Conservation (phyloP, 2,329 filamentous ascomycete genomes). For the Zymoseptoria pseudotritici region DNA sequence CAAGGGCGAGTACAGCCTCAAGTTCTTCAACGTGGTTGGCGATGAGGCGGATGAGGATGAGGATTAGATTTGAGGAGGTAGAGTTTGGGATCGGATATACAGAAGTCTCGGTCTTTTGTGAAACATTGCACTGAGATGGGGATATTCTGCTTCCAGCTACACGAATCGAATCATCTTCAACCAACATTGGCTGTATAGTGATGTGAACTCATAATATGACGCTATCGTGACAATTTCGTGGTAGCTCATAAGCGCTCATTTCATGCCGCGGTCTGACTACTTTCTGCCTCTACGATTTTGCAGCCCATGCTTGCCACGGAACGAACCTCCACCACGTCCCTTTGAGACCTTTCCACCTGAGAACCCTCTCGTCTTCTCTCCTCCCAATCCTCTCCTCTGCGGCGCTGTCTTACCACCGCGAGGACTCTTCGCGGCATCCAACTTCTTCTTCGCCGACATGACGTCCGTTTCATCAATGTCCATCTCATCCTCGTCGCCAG, state of each 20-base stretch:
- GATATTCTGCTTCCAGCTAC: neutral
- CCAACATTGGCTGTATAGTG: neutral
- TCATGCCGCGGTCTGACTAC: neutral
- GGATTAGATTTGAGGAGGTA: slow-evolving; percentile 57
- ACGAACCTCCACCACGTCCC: slow-evolving; percentile 12
- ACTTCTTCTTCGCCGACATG: slow-evolving; percentile 30
- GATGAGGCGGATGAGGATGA: slow-evolving; percentile 97
- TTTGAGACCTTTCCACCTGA: slow-evolving; percentile 16
- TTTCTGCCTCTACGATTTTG: slow-evolving; percentile 11
- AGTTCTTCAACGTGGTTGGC: slow-evolving; percentile 99
- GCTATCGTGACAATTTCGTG: neutral
- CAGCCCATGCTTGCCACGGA: slow-evolving; percentile 14
- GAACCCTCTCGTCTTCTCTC: slow-evolving; percentile 17
- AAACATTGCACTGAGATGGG: neutral
- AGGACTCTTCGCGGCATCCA: slow-evolving; percentile 15
- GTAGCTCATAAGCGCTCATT: neutral
- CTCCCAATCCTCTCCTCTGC: slow-evolving; percentile 20
- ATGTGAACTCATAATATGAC: neutral
- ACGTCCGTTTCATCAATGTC: slow-evolving; percentile 40
- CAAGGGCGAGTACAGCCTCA: slow-evolving; percentile 98
- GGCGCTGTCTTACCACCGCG: slow-evolving; percentile 16
- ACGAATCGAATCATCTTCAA: slow-evolving; percentile 3
- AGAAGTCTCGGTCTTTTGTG: neutral
- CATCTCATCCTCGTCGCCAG: slow-evolving; percentile 37
- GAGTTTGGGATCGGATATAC: neutral